Evolutionary conservation across 208 protist genomes (phyloP).

Genomic region (Tritrichomonas foetus): DNA sequence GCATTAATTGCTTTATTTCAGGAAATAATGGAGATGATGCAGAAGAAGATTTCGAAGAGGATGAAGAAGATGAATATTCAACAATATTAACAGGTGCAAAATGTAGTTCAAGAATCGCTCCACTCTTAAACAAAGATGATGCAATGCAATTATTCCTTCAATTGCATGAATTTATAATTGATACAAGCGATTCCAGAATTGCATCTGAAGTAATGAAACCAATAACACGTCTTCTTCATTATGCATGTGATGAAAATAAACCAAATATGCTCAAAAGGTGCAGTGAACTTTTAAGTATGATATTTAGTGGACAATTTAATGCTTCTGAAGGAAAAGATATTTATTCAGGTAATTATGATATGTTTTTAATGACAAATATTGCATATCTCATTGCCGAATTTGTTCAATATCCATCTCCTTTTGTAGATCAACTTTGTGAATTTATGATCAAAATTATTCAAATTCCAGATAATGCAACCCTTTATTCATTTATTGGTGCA

Average conservation of each 20-base stretch:
- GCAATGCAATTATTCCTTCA: background rate
- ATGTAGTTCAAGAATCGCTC: background rate
- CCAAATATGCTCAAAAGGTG: background rate
- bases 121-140: background rate
- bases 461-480: background rate
- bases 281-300: background rate
- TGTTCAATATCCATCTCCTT: background rate
- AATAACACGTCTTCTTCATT: background rate
- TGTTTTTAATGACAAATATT: background rate
- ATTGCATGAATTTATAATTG: background rate
- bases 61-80: background rate
- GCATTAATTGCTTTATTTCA: background rate
- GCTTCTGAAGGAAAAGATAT: background rate
- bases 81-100: background rate
- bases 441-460: background rate
- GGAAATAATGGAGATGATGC: no score
- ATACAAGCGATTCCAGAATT: background rate
- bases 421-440: background rate
- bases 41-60: no score
- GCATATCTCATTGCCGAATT: background rate
- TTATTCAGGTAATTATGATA: background rate
- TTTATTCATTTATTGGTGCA: background rate
- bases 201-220: background rate
- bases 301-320: background rate
- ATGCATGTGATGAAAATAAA: background rate